Percentiles rank a stretch among this genome's conserved stretches.
These are phyloP conservation scores for Cytidiella melzeri DNA, from an alignment of 768 basidiomycete species.

Conservation along the genomic window DNA sequence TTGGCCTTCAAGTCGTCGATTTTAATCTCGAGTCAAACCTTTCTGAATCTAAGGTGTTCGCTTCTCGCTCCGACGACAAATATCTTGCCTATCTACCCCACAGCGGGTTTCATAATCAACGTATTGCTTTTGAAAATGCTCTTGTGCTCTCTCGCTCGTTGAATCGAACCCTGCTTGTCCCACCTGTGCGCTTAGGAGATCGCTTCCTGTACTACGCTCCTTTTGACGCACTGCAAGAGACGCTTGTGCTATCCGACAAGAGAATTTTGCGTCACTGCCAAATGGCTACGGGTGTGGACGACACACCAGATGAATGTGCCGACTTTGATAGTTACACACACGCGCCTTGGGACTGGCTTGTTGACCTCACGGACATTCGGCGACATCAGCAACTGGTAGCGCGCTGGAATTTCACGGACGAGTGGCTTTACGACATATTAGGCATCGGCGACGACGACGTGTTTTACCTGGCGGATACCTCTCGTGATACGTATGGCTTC, in stretches of 20 bases:
- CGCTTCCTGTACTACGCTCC: constrained; percentile 39
- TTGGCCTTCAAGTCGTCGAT: constrained; percentile 5
- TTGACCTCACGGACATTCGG: constrained; percentile 42
- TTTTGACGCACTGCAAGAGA: constrained; percentile 15
- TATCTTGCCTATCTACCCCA: constrained; percentile 78
- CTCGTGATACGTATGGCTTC: constrained; percentile 60
- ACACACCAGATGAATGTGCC: constrained; percentile 44
- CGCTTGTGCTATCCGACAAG: constrained; percentile 36
- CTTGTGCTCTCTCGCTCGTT: constrained; percentile 63
- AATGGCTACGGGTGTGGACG: background rate
- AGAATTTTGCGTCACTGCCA: constrained; percentile 48
- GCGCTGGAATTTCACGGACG: constrained; percentile 43
- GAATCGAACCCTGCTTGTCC: constrained; percentile 73
- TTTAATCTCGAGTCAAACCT: constrained; percentile 4
- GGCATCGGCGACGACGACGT: constrained; percentile 34
- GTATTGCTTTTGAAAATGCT: constrained; percentile 82
- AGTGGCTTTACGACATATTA: constrained; percentile 41
- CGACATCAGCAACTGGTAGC: constrained; percentile 38
- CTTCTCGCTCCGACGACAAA: constrained; percentile 24
- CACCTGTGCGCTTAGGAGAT: constrained; percentile 63
- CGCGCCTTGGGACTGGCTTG: constrained; percentile 66
- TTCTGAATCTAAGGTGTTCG: background rate
- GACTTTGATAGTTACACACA: constrained; percentile 56
- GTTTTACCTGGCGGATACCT: constrained; percentile 43
- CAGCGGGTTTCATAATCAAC: constrained; percentile 82